Evolutionary conservation across 129 eudicot species (phyloP), one percentile per base, ranked within the genome.

Genomic region (Daucus carota): DNA sequence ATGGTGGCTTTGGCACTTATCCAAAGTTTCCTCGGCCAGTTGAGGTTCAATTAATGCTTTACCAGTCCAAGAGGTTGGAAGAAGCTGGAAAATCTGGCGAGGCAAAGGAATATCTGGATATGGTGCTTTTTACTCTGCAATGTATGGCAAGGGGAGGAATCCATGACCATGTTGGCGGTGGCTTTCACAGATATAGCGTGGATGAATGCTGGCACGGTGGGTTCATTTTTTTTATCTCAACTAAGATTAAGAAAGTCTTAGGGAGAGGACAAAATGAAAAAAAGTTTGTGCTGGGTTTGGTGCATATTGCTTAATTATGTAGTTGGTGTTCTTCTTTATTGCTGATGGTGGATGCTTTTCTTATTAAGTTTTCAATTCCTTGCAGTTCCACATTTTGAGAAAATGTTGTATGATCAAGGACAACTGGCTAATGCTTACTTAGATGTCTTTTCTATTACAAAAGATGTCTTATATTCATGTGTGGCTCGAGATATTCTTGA

Each of bases 321-420:
- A 29, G 8, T 29, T 63, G 3, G 38, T 31, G 29, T 14, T 38
- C 22, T 63, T 26, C 15, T 28, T 50, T 15, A 70, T 45, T 17
- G 65, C 28, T 43, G 22, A 5, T 17, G 60, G 62, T 31, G 11
- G 12, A 18, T 31, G 29, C 76, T 73, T 73, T 0, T 47, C n/a
- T 18, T 48, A 46, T 3, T 73, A 28, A 32, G 36, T 10, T 38
- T 15, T 38, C 70, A 45, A 29, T 74, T 44, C 5, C 80, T 83
- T 88, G 87, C 98, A 93, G 98, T 93, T 79, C 98, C 98, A 18
- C 98, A 93, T 82, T 93, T 93, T 75, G 98, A 93, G 90, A 93
- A 93, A 87, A 93, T 93, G 98, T 73, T 93, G 78, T 93, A 90
- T 46, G 98, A 93, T 77, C 97, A 93, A 71, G 98, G 98, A 72